Conservation (phyloP, 2,329 filamentous ascomycete genomes). For the Metarhizium brunneum region DNA sequence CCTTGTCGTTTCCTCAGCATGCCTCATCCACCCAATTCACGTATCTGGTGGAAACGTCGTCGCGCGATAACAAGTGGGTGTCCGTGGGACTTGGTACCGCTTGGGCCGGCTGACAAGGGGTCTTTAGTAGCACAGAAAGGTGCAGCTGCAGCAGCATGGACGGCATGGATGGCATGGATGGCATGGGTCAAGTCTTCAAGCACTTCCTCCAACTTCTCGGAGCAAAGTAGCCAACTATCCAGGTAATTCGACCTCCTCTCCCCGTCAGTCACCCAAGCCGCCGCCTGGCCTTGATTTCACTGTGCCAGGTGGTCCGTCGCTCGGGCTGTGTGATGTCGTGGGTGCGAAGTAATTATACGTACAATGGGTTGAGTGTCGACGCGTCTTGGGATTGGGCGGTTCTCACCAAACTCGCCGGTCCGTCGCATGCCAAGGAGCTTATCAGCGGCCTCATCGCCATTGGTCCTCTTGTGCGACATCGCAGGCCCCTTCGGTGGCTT, state of each 20-base stretch:
- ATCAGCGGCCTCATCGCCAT: conserved; percentile 1
- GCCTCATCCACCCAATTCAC: too few species aligned
- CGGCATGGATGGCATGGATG: background rate
- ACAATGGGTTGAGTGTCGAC: background rate
- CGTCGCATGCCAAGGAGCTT: conserved; percentile 3
- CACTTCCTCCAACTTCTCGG: background rate
- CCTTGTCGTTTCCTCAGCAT: background rate
- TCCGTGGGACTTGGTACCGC: background rate
- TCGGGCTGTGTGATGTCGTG: background rate
- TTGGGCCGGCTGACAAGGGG: background rate
- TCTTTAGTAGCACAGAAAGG: background rate
- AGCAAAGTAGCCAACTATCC: too few species aligned
- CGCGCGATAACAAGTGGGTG: background rate
- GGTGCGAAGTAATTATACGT: background rate
- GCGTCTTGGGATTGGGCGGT: background rate
- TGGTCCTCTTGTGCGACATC: conserved; percentile 3
- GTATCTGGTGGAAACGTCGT: background rate
- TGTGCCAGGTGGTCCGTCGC: background rate
- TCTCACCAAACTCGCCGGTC: background rate
- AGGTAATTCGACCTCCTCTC: background rate
- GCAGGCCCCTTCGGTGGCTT: background rate
- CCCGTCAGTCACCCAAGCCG: background rate
- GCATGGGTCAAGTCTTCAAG: background rate
- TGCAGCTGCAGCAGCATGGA: background rate
- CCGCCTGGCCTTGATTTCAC: too few species aligned